A percentile compares a stretch with the other conserved stretches of the same genome.
These are phyloP conservation scores for Quercus bicolor DNA, from an alignment of 306 rosid species.

Conservation along the genomic window DNA sequence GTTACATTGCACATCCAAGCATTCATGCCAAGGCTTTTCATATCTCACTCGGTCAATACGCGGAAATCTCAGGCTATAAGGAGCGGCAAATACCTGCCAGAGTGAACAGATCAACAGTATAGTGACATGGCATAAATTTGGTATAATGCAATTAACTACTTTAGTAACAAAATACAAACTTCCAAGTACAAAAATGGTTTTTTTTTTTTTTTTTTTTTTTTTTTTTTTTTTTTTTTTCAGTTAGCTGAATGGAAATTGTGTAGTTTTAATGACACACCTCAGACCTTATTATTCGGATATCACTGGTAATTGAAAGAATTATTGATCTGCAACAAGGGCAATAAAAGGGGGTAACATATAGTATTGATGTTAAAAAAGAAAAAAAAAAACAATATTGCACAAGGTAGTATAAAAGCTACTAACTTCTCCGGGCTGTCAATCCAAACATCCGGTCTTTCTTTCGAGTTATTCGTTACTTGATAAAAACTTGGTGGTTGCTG, in stretches of 20 bases:
- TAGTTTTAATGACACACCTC: slow-evolving; percentile 57
- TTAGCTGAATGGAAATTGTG: neutral
- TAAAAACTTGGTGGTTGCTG: slow-evolving; percentile 82
- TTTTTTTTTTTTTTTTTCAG: too few relatives aligned
- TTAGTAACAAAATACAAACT: neutral
- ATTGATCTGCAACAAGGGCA: slow-evolving; percentile 42
- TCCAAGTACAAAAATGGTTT: neutral
- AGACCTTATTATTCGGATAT: slow-evolving; percentile 84
- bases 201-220: too few relatives aligned
- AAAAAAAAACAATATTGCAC: neutral
- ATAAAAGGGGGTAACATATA: neutral
- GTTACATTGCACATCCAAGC: slow-evolving; percentile 94
- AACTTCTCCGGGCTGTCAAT: slow-evolving; percentile 93
- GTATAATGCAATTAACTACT: neutral
- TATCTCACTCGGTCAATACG: slow-evolving; percentile 88
- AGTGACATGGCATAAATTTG: slow-evolving; percentile 11
- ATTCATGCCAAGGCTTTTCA: slow-evolving; percentile 94
- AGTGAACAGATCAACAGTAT: slow-evolving; percentile 26
- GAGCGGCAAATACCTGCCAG: slow-evolving; percentile 80
- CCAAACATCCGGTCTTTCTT: slow-evolving; percentile 98
- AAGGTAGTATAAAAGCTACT: slow-evolving; percentile 18
- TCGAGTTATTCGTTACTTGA: slow-evolving; percentile 87
- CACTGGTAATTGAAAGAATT: slow-evolving; percentile 77
- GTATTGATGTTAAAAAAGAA: slow-evolving; percentile 6
- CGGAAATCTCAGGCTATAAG: slow-evolving; percentile 92